Percentiles rank a stretch among this genome's conserved stretches.
phyloP scores from a whole-genome alignment of 2,329 filamentous ascomycete species.

The Colletotrichum eleusines region DNA sequence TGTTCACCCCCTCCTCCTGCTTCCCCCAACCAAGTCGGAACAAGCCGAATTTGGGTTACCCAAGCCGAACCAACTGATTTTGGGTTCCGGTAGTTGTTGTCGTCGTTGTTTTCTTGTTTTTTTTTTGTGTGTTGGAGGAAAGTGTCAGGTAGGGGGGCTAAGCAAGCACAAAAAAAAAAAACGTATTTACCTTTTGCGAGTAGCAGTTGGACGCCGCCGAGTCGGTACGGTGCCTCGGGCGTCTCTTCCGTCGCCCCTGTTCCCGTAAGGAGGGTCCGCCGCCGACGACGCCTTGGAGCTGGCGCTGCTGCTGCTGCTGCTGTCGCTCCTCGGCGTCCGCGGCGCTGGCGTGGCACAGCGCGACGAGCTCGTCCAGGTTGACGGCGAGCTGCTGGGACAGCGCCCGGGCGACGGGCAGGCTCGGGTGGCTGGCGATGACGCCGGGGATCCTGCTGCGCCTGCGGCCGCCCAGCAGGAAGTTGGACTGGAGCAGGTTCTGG shows the following conservation, averaged over 20 bases:
- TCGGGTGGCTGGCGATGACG: not conserved
- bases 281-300: too few species aligned
- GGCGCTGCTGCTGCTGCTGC: too few species aligned
- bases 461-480: not conserved
- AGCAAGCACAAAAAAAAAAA: too few species aligned
- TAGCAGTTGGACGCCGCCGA: not conserved
- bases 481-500: not conserved
- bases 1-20: too few species aligned
- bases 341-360: not conserved
- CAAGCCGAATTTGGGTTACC: too few species aligned
- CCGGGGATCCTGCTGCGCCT: not conserved
- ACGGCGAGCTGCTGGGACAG: not conserved
- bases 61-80: too few species aligned
- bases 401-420: not conserved
- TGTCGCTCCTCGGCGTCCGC: not conserved
- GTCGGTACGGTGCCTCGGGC: not conserved
- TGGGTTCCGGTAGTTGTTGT: too few species aligned
- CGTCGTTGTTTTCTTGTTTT: too few species aligned
- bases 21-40: too few species aligned
- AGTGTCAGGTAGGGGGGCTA: too few species aligned
- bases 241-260: not conserved
- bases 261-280: not conserved
- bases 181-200: not conserved
- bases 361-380: not conserved
- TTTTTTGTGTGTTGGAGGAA: not conserved